Base-by-base conservation (phyloP, 441 rosid species). In the Adansonia rubrostipa region DNA sequence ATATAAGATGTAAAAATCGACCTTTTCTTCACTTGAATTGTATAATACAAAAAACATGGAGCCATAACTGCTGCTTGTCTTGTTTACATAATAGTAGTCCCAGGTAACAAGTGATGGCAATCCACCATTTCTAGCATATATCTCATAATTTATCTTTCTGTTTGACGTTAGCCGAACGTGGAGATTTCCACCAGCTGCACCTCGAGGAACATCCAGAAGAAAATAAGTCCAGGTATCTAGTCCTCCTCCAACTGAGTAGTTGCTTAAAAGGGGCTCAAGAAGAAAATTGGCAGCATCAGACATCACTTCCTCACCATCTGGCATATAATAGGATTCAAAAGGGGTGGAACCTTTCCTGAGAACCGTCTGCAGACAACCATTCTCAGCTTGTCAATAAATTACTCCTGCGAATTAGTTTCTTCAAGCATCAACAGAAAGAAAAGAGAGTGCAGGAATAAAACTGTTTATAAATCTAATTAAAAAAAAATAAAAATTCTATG, bases 101-200 rank as follows among this genome's bases (percentile, higher is more conserved):
- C 97, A 87, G 82, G 76, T 83, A 61, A 83, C 78, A 67, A 89
- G 85, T 76, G 97, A 85, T 54, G 99, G 97, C 71, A 89, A 78
- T 70, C 94, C 98, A 77, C 93, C 97, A 66, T 82, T 82, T 85
- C 95, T 92, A 77, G 87, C 87, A 86, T 96, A 96, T 75, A 92
- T 84, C 85, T 94, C 97, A 79, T 87, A 87, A 62, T 85, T 84
- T 77, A 89, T 86, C 75, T 81, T 82, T 44, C 85, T 60, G 72
- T 86, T 88, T 24, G 97, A 88, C 20, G 84, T 83, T 70, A 94
- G 81, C 33, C 84, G 92, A 76, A 92, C 80, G 66, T 92, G 99
- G 64, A 96, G 86, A 73, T 92, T 94, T 84, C 97, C 97, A 84
- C 99, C 98, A 78, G 96, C 95, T 68, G 97, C 97, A 77, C 98